These are phyloP conservation scores for Leavenworthia alabamica DNA, from an alignment of 345 rosid genomes.

Conservation along the genomic window DNA sequence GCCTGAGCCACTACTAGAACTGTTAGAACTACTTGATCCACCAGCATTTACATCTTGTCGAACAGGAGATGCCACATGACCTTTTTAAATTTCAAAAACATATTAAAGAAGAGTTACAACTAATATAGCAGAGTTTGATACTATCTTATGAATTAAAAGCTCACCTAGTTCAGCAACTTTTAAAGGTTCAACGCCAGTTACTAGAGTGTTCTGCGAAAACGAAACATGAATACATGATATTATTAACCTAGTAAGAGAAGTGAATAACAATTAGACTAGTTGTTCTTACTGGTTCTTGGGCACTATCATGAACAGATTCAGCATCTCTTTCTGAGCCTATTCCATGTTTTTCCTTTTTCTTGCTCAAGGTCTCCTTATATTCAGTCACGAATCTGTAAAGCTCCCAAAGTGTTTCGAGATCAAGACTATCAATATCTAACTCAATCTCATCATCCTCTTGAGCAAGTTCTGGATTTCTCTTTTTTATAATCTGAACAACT, in stretches of 20 bases:
- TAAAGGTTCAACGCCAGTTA: conserved; percentile 4
- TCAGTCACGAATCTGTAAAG: conserved; percentile 53
- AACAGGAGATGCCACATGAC: conserved; percentile 17
- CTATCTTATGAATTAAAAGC: conserved; percentile 3
- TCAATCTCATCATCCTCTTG: conserved; percentile 89
- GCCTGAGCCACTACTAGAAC: conserved; percentile 36
- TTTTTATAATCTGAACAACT: conserved; percentile 77
- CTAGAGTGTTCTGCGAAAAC: conserved; percentile 21
- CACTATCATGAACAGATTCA: conserved; percentile 33
- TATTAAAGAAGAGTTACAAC: conserved; percentile 3
- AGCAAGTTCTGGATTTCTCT: conserved; percentile 57
- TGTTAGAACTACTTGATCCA: conserved; percentile 32
- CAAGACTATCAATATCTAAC: conserved; percentile 79
- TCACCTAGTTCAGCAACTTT: conserved; percentile 24
- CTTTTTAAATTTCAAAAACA: background rate
- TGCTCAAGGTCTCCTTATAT: conserved; percentile 40
- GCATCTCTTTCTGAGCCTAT: conserved; percentile 30
- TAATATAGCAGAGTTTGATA: background rate
- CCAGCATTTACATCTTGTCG: conserved; percentile 19
- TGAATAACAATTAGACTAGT: conserved; percentile 5
- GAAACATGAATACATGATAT: background rate
- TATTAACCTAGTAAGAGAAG: background rate
- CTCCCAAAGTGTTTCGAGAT: conserved; percentile 84
- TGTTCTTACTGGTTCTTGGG: conserved; percentile 42
- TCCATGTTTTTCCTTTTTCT: conserved; percentile 38